Evolutionary conservation across 2,329 filamentous ascomycete genomes (phyloP), one percentile per base, ranked within the genome.

Genomic region (Daldinia eschscholtzii): DNA sequence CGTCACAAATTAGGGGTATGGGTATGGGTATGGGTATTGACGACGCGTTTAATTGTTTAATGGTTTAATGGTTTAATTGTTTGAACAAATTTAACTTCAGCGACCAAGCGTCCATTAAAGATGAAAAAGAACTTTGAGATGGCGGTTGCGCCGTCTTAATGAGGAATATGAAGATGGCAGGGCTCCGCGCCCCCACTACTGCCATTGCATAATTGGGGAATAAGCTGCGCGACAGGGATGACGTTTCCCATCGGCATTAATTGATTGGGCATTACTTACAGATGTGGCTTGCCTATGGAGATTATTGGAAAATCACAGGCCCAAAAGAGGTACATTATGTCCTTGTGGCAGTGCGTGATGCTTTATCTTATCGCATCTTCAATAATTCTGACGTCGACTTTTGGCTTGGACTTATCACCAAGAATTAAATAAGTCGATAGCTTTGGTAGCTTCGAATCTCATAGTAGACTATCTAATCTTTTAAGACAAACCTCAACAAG

Each of bases 381-480:
- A 58, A 63, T 67, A 67, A 67, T 61, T 70, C 68, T 70, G 64
- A 70, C 68, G 68, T 70, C 64, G 58, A 61, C 42, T 37, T 55
- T 55, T n/a, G 18, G 3, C 10, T 23, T 37, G 52, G 13, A 23
- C 26, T 30, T 30, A 28, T 30, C n/a, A 50, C 18, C 15, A 15
- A 33, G 26, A 33, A 7, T n/a, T 30, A 50, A 50, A 30, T 9
- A 18, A 52, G 44, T 28, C 13, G 12, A 4, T 48, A 28, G 23
- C 13, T 48, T 48, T 6, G 12, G 12, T 48, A 48, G 44, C 23
- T 28, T 28, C 13, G 1, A 48, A 48, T 13, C 23, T 28, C 12
- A 26, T 23, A 28, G 6, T 7, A n/a, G n/a, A n/a, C n/a, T n/a
- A 6, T 13, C 26, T 48, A 1, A 2, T 35, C 48, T n/a, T 44